These are phyloP conservation scores for Mayamaea pseudoterrestris DNA, from an alignment of 108 stramenopile species.

Conservation along the genomic window DNA sequence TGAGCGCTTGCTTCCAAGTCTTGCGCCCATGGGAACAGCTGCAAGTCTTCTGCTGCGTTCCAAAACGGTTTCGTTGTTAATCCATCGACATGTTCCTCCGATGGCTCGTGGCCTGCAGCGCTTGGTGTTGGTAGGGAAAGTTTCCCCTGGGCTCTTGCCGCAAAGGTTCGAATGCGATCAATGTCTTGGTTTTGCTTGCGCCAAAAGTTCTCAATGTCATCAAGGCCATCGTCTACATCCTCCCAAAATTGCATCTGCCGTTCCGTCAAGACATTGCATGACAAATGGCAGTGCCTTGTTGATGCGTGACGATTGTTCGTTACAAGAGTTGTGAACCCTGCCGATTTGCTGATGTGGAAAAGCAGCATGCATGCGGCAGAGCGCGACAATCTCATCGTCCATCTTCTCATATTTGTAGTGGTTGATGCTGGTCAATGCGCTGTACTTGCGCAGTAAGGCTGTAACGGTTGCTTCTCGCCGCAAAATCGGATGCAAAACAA, in stretches of 20 bases:
- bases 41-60: slow-evolving; percentile 27
- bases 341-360: too few relatives aligned
- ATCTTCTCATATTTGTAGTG: too few relatives aligned
- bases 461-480: too few relatives aligned
- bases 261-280: slow-evolving; percentile 37
- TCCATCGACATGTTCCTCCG: slow-evolving; percentile 81
- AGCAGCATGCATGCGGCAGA: too few relatives aligned
- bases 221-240: slow-evolving; percentile 68
- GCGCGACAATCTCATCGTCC: too few relatives aligned
- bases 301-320: too few relatives aligned
- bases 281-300: too few relatives aligned
- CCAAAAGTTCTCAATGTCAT: slow-evolving; percentile 54
- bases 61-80: slow-evolving; percentile 85
- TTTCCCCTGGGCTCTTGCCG: slow-evolving; percentile 41
- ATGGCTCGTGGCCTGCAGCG: slow-evolving; percentile 60
- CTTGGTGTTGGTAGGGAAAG: slow-evolving; percentile 31
- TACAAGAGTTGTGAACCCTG: too few relatives aligned
- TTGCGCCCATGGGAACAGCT: slow-evolving; percentile 74
- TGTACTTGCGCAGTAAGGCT: too few relatives aligned
- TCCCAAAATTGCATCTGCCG: slow-evolving; percentile 83
- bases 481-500: too few relatives aligned
- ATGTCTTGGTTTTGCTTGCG: slow-evolving; percentile 30
- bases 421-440: too few relatives aligned
- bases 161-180: slow-evolving; percentile 56
- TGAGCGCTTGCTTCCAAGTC: slow-evolving; percentile 56